Evolutionary conservation across 2,329 filamentous ascomycete species (phyloP).

Genomic region (Cadophora luteo-olivacea): DNA sequence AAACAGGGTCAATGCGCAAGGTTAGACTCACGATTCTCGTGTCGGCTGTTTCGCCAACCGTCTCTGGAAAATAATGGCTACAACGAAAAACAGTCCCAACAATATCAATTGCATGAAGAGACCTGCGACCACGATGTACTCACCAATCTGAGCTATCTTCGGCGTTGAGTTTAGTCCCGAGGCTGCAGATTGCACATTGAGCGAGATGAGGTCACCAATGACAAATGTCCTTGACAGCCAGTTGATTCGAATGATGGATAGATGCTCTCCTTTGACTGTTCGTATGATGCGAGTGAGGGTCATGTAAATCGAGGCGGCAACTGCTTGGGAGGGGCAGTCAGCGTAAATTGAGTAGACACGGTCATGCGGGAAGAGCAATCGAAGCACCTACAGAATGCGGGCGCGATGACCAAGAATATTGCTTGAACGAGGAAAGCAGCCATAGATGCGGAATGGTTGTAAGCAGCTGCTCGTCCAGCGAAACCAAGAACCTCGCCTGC

Average conservation of each 20-base stretch:
- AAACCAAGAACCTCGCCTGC: constrained; percentile 50
- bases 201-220: constrained; percentile 58
- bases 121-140: constrained; percentile 61
- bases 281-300: constrained; percentile 39
- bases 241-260: constrained; percentile 47
- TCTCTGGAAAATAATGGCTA: constrained; percentile 45
- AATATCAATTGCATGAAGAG: constrained; percentile 63
- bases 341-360: no score
- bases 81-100: constrained; percentile 61
- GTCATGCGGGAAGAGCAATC: no score
- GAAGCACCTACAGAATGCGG: constrained; percentile 42
- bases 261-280: constrained; percentile 44
- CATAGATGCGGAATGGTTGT: constrained; percentile 37
- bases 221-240: constrained; percentile 64
- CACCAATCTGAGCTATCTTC: constrained; percentile 47
- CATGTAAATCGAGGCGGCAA: constrained; percentile 47
- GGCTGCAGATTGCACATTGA: constrained; percentile 54
- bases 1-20: neutral
- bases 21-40: constrained; percentile 2
- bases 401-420: constrained; percentile 48
- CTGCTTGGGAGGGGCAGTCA: neutral
- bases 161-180: constrained; percentile 45
- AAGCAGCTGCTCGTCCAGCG: constrained; percentile 37
- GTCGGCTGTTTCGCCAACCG: constrained; percentile 32
- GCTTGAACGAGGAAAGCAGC: constrained; percentile 46